Evolutionary conservation across 1,139 yeast genomes (phyloP), one percentile per base, ranked within the genome.

Genomic region (Nakaseomyces sp.): DNA sequence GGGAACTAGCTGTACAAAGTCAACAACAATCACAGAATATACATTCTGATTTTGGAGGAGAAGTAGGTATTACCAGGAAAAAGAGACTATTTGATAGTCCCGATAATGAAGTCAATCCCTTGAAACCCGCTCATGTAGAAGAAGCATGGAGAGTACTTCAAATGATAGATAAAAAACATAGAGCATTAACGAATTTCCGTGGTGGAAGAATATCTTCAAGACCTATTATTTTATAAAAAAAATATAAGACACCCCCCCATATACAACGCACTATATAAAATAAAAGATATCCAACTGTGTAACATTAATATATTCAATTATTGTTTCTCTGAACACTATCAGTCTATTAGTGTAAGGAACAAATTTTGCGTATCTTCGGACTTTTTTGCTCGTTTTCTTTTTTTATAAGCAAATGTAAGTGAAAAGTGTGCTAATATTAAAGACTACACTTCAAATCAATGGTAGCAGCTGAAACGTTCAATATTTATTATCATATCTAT

Each of bases 131-230:
- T 48, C 97, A 91, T 63, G 78, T 91, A 12, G 82, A 84, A 50
- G 96, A 89, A 56, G 97, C 97, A 0, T 91, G 94, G 85, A 72
- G 96, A 55, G 69, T 85, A 45, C 67, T 86, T 47, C 97, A 91
- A 63, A 66, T 71, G 2, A 69, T 76, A 1, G 75, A 75, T 44
- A 74, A 75, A 52, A 75, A 73, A 48, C 81, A 79, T 47, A 76
- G 74, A 49, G 85, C 95, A 1, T 63, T 81, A 46, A 71, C 91
- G 46, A 79, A 81, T 39, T 86, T 81, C 63, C 77, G 80, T 19
- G 95, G 96, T 5, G 95, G 96, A 5, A 60, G 66, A 48, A 39
- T 67, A 13, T 50, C 56, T n/a, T 56, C 68, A 3, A 52, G 58
- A 25, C 54, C 69, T 2, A 64, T 58, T 31, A 54, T 67, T 46